phyloP scores from a whole-genome alignment of 345 rosid genomes.

The Sonneratia alba region DNA sequence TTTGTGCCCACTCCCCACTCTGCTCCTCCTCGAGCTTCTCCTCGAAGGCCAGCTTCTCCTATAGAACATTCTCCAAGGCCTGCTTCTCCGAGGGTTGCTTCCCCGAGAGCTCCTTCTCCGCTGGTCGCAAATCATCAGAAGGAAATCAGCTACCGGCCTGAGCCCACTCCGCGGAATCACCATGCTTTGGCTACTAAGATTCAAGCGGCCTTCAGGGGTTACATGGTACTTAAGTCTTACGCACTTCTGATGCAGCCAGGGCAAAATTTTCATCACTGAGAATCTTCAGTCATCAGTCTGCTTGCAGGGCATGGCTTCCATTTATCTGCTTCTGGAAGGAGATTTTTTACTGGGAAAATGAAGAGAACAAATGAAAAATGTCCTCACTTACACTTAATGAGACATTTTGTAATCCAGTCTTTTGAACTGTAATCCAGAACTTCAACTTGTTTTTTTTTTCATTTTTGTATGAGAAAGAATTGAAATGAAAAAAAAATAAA shows the following conservation, averaged over 20 bases:
- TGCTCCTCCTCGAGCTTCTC: constrained; percentile 33
- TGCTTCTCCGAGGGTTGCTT: constrained; percentile 29
- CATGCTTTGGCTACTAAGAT: constrained; percentile 68
- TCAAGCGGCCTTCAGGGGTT: constrained; percentile 86
- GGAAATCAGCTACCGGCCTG: constrained; percentile 49
- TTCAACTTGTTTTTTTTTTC: neutral
- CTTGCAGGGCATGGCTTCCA: too few species aligned
- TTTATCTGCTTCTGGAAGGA: too few species aligned
- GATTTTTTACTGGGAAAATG: too few species aligned
- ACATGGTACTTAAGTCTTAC: constrained; percentile 43
- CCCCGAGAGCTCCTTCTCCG: constrained; percentile 12
- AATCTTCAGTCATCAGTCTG: too few species aligned
- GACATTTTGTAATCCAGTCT: neutral
- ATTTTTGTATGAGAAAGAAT: too few species aligned
- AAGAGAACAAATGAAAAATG: too few species aligned
- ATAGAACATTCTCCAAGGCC: constrained; percentile 29
- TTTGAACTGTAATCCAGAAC: neutral
- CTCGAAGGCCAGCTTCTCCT: constrained; percentile 22
- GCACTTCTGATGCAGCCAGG: too few species aligned
- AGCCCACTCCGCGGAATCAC: constrained; percentile 48
- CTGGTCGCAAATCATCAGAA: constrained; percentile 25
- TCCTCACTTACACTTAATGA: too few species aligned
- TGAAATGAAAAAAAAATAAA: too few species aligned
- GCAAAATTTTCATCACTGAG: too few species aligned
- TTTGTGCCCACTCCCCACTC: constrained; percentile 43